Percentiles rank a stretch among this genome's conserved stretches.
These are phyloP conservation scores for Geotrichum macrosporum DNA, from an alignment of 1,139 yeast genomes.

Conservation along the genomic window DNA sequence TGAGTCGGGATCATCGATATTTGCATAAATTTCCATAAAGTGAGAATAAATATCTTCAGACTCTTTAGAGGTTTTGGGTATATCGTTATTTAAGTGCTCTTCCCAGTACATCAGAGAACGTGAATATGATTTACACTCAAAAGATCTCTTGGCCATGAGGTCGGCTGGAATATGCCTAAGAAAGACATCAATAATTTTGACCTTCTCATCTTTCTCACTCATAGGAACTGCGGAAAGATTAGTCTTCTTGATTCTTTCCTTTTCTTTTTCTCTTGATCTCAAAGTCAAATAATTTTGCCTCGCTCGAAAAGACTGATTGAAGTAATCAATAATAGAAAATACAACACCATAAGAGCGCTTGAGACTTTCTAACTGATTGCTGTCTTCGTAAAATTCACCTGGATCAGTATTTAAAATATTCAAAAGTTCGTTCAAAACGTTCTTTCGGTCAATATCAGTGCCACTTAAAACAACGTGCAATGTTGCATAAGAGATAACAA, in stretches of 20 bases:
- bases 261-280: slow-evolving; percentile 17
- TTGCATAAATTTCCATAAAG: slow-evolving; percentile 76
- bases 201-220: slow-evolving; percentile 22
- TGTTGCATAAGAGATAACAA: slow-evolving; percentile 74
- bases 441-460: slow-evolving; percentile 43
- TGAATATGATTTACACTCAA: slow-evolving; percentile 82
- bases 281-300: slow-evolving; percentile 28
- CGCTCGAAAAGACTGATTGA: slow-evolving; percentile 66
- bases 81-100: slow-evolving; percentile 47
- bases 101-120: slow-evolving; percentile 87
- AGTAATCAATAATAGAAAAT: slow-evolving; percentile 76
- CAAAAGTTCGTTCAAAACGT: slow-evolving; percentile 55
- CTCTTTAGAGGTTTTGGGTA: slow-evolving; percentile 35
- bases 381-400: slow-evolving; percentile 44
- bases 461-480: slow-evolving; percentile 60
- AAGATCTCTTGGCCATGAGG: slow-evolving; percentile 69
- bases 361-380: slow-evolving; percentile 48
- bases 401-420: slow-evolving; percentile 48
- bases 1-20: slow-evolving; percentile 84
- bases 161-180: slow-evolving; percentile 58
- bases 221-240: background rate
- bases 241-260: slow-evolving; percentile 15
- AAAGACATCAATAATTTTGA: slow-evolving; percentile 42
- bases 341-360: slow-evolving; percentile 51
- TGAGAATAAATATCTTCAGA: slow-evolving; percentile 30